Conservation (phyloP, 1,284 basidiomycete genomes). For the Pisolithus thermaeus region DNA sequence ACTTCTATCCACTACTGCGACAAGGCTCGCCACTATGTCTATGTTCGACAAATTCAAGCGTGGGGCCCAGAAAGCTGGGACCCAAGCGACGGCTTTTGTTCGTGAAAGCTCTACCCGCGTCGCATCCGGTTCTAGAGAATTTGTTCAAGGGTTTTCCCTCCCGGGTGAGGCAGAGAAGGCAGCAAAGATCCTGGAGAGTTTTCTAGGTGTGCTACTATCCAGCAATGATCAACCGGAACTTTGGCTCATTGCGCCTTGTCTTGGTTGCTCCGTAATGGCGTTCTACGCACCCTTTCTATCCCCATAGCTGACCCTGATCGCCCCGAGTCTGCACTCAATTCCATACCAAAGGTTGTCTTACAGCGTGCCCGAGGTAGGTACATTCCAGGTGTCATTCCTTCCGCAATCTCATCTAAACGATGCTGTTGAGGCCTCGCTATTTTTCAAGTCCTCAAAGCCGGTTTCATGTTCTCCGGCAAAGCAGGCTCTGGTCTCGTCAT, state of each 20-base stretch:
- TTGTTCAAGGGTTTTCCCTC: slow-evolving; percentile 80
- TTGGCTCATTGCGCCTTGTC: neutral
- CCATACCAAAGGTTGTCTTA: slow-evolving; percentile 92
- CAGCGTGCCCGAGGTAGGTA: slow-evolving; percentile 78
- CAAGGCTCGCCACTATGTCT: slow-evolving; percentile 34
- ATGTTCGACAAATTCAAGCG: slow-evolving; percentile 76
- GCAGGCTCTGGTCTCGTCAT: slow-evolving; percentile 94
- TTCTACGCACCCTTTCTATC: neutral
- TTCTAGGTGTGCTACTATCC: slow-evolving; percentile 61
- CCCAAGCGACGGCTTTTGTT: slow-evolving; percentile 72
- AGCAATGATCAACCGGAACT: neutral
- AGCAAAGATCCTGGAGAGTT: slow-evolving; percentile 84
- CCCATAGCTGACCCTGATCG: slow-evolving; percentile 77
- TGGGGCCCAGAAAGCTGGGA: slow-evolving; percentile 76
- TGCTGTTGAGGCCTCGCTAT: slow-evolving; percentile 73
- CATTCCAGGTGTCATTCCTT: slow-evolving; percentile 1
- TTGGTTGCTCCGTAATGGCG: neutral
- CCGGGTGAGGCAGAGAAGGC: slow-evolving; percentile 89
- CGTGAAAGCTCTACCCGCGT: slow-evolving; percentile 61
- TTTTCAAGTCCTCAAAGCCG: slow-evolving; percentile 92
- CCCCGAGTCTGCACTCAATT: slow-evolving; percentile 89
- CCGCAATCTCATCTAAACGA: neutral
- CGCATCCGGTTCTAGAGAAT: slow-evolving; percentile 65
- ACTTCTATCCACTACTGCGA: too few relatives aligned
- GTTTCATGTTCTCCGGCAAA: slow-evolving; percentile 95